Base-by-base conservation (phyloP, 1,284 basidiomycete species). In the Wolfiporia cocos region DNA sequence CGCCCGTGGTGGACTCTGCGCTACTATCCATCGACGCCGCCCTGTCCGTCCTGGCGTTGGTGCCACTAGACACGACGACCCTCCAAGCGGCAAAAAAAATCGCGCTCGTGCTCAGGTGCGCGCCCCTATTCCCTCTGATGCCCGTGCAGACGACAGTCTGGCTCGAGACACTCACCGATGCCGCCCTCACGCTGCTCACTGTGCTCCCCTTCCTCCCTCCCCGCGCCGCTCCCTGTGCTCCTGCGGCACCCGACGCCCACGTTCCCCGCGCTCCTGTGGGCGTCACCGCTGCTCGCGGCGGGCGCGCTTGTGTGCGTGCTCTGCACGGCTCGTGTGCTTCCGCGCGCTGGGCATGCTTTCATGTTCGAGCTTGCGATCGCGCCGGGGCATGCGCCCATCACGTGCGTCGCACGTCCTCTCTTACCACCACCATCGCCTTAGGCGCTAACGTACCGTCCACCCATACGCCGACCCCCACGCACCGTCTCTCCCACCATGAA, bases 71-170 rank as follows among this genome's bases (percentile, higher is more conserved):
- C n/a, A n/a, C n/a, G n/a, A n/a, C n/a, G n/a, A n/a, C n/a, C n/a
- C n/a, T n/a, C n/a, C n/a, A n/a, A n/a, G n/a, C n/a, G n/a, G n/a
- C n/a, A n/a, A n/a, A n/a, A n/a, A n/a, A n/a, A n/a, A n/a, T n/a
- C n/a, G n/a, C n/a, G n/a, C n/a, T n/a, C n/a, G n/a, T n/a, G n/a
- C n/a, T n/a, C n/a, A n/a, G n/a, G n/a, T n/a, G n/a, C n/a, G n/a
- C n/a, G n/a, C n/a, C n/a, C n/a, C n/a, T n/a, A n/a, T n/a, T n/a
- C n/a, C n/a, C n/a, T n/a, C n/a, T n/a, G n/a, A n/a, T n/a, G n/a
- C n/a, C n/a, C n/a, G n/a, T n/a, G n/a, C 44, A 59, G 56, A 53
- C 52, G 41, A 51, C 57, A 49, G 52, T 56, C n/a, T 58, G 56
- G 53, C 33, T 47, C 17, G 48, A 49, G 34, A 54, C 55, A 29